Evolutionary conservation across 768 basidiomycete genomes (phyloP).

Genomic region (Mycena leptocephala): DNA sequence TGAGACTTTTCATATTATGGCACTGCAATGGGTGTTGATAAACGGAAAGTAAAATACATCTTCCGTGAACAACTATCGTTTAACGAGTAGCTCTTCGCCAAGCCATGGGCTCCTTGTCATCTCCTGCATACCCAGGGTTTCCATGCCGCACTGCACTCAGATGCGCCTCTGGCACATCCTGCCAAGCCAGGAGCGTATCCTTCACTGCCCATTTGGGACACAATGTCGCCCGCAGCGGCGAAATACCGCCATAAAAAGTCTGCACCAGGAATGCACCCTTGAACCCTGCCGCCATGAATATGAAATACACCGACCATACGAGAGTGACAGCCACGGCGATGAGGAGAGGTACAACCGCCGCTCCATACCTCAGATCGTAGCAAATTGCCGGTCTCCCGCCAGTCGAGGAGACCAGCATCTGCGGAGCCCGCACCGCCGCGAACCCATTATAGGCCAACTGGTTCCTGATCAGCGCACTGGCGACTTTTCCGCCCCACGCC

Average conservation of each 20-base stretch:
- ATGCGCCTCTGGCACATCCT: not conserved
- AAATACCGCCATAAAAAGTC: not conserved
- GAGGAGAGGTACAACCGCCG: not conserved
- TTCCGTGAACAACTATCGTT: too few species aligned
- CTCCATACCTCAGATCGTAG: not conserved
- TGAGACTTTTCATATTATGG: too few species aligned
- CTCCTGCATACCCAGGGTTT: not conserved
- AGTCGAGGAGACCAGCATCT: not conserved
- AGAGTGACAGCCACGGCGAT: not conserved
- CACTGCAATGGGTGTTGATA: too few species aligned
- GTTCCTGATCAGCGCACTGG: not conserved
- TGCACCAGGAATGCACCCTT: not conserved
- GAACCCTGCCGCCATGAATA: not conserved
- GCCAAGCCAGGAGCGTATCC: not conserved
- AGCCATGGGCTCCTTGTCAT: too few species aligned
- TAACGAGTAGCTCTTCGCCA: too few species aligned
- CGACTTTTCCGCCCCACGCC: not conserved
- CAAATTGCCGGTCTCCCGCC: not conserved
- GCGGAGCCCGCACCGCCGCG: not conserved
- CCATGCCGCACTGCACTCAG: not conserved
- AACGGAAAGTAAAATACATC: too few species aligned
- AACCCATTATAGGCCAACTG: not conserved
- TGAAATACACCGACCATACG: not conserved
- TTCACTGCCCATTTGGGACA: not conserved
- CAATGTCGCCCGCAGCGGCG: not conserved